A percentile compares a stretch with the other conserved stretches of the same genome.
Conservation (phyloP, 805 yeast species). For the Clavispora vitiphila region DNA sequence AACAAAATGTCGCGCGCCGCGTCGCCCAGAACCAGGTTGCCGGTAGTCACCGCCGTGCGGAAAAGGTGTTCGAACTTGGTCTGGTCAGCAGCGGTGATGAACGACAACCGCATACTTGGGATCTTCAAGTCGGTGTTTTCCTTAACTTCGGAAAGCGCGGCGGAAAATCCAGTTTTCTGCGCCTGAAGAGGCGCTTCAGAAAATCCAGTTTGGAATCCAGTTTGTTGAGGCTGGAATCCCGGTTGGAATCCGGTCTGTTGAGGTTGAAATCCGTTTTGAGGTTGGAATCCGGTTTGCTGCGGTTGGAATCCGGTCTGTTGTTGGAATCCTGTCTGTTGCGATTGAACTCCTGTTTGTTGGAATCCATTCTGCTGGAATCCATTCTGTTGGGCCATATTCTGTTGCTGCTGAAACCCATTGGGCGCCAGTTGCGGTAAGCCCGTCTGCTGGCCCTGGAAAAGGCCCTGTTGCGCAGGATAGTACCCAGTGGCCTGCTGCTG, state of each 20-base stretch:
- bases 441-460: constrained; percentile 17
- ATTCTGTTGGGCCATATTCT: constrained; percentile 41
- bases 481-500: constrained; percentile 26
- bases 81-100: constrained; percentile 82
- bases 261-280: constrained; percentile 29
- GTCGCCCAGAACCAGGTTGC: constrained; percentile 66
- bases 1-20: constrained; percentile 75
- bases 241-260: background rate
- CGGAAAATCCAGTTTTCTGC: constrained; percentile 45
- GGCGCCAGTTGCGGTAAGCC: constrained; percentile 28
- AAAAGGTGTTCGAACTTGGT: constrained; percentile 80
- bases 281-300: too few relatives aligned
- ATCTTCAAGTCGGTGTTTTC: constrained; percentile 59
- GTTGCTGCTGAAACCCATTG: constrained; percentile 28
- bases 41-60: constrained; percentile 66
- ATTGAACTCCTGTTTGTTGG: background rate
- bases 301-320: constrained; percentile 29
- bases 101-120: constrained; percentile 75
- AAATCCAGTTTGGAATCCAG: constrained; percentile 14
- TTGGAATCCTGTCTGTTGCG: background rate
- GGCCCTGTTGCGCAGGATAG: constrained; percentile 15
- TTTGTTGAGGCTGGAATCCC: constrained; percentile 27
- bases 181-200: constrained; percentile 21
- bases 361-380: constrained; percentile 14
- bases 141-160: constrained; percentile 35